Conservation (phyloP, 805 yeast genomes). For the Sugiyamaella qingdaonensis region DNA sequence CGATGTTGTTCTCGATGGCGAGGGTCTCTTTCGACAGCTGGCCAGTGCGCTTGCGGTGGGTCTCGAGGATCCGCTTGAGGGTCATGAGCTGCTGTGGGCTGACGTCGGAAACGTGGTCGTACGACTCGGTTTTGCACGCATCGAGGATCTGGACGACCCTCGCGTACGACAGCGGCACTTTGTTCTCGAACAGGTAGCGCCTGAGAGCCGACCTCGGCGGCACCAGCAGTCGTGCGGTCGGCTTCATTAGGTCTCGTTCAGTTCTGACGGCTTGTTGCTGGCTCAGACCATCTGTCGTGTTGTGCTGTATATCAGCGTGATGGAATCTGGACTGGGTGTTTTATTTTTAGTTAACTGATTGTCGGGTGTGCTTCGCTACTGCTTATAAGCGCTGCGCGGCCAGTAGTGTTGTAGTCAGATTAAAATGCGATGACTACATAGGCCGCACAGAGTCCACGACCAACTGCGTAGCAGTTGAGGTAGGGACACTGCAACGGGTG, state of each 20-base stretch:
- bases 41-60: conserved; percentile 57
- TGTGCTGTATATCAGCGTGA: no score
- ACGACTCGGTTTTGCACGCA: conserved; percentile 52
- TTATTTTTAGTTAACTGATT: no score
- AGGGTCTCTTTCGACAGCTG: conserved; percentile 53
- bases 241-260: not conserved
- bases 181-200: conserved; percentile 24
- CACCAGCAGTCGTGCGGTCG: not conserved
- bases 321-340: no score
- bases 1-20: conserved; percentile 61
- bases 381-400: no score
- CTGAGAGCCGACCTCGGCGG: conserved; percentile 20
- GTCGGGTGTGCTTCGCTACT: no score
- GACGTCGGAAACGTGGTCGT: conserved; percentile 83
- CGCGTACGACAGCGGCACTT: conserved; percentile 25
- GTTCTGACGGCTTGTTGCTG: no score
- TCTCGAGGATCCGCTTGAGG: conserved; percentile 62
- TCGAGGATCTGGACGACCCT: conserved; percentile 18
- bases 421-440: no score
- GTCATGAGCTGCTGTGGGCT: conserved; percentile 63
- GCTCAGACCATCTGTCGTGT: no score
- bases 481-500: no score
- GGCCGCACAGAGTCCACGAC: no score
- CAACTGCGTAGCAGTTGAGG: no score
- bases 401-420: no score